Base-by-base conservation (phyloP, 108 stramenopile genomes). In the Epipyxis sp. region DNA sequence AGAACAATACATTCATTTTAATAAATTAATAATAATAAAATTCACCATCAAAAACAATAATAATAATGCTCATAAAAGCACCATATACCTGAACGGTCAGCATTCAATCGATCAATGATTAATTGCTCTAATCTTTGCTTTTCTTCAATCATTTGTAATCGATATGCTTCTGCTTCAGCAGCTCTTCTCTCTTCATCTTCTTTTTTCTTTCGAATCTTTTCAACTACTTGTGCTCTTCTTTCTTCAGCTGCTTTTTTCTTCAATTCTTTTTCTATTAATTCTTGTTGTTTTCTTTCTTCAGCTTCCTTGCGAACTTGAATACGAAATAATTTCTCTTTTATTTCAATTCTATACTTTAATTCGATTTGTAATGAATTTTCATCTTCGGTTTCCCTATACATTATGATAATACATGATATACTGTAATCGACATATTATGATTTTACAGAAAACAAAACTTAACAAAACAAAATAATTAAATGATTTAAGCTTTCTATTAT, bases 101-200 rank as follows among this genome's bases (percentile, higher is more conserved):
- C 25, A 13, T 3, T 57, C 71, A 29, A 6, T 65, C 35, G 3
- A 65, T 3, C 71, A 6, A 37, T 32, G 32, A 3, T 42, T 25
- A 6, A 37, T 74, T 42, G 6, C 42, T 74, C 43, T 32, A 6
- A 42, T 13, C 71, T 20, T 54, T 74, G n/a, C 71, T 74, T 42
- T 74, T 65, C 61, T 65, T 65, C 61, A 65, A 65, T 37, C 34
- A 37, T 37, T 32, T 54, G 25, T 42, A 46, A 32, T n/a, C n/a
- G n/a, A 54, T 37, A 37, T 42, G 40, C 71, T 57, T 74, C 71
- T 3, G 71, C 71, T 74, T 74, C 71, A 43, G 41, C 10, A 43
- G 16, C 43, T 39, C 71, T 37, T 32, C 71, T 37, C 42, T 74
- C 71, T 57, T 74, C 71, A 16, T 30, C 6, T 42, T 74, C 71